Percentiles rank a stretch among this genome's conserved stretches.
Evolutionary conservation across 305 asterid species (phyloP).

Genomic region (Coffea humblotiana): DNA sequence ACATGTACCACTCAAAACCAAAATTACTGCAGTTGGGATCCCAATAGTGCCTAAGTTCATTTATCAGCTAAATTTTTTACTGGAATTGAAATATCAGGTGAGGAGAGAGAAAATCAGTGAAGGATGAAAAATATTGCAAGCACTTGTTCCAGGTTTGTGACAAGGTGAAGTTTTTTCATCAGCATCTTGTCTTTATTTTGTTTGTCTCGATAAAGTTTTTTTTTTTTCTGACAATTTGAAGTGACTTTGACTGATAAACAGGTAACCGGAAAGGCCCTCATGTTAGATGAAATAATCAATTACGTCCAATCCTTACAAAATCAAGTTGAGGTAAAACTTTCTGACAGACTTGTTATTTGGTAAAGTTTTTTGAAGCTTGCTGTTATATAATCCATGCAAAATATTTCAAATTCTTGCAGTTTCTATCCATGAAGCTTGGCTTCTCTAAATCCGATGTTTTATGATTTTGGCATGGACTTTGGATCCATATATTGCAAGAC

Average conservation of each 20-base stretch:
- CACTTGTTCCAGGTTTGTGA: constrained; percentile 87
- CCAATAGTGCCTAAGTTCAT: background rate
- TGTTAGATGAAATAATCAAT: constrained; percentile 86
- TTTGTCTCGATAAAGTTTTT: background rate
- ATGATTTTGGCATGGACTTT: constrained; percentile 71
- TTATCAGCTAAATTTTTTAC: background rate
- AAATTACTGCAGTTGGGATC: background rate
- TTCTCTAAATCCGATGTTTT: constrained; percentile 58
- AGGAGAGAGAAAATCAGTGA: constrained; percentile 87
- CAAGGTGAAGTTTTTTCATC: constrained; percentile 50
- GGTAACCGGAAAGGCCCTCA: constrained; percentile 94
- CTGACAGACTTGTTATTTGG: background rate
- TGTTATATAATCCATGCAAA: background rate
- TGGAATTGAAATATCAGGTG: constrained; percentile 42
- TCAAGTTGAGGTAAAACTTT: constrained; percentile 74
- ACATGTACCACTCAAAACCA: background rate
- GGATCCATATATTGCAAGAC: constrained; percentile 53
- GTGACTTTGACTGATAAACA: constrained; percentile 44
- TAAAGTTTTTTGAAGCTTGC: background rate
- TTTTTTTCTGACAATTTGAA: constrained; percentile 44
- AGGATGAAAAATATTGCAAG: constrained; percentile 77
- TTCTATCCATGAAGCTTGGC: constrained; percentile 90
- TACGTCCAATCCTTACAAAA: constrained; percentile 83
- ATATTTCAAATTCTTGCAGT: constrained; percentile 34
- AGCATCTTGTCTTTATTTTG: constrained; percentile 10